Evolutionary conservation across 1,139 yeast genomes (phyloP).

Genomic region (Hyphopichia burtonii): DNA sequence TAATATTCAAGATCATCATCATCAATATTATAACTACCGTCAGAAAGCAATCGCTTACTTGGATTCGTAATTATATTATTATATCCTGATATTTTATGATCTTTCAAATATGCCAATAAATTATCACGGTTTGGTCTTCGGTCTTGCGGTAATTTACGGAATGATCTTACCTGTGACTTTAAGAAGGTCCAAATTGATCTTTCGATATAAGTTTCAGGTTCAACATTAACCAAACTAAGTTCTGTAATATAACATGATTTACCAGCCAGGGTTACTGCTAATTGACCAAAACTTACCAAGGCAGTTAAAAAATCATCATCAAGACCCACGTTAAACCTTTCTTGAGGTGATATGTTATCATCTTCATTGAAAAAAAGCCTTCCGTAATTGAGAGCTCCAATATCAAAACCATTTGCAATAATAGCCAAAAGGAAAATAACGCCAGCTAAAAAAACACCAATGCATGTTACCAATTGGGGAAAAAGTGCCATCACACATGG

Average conservation of each 20-base stretch:
- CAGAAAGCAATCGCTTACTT: conserved; percentile 23
- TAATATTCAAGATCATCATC: neutral
- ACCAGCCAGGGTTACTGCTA: conserved; percentile 67
- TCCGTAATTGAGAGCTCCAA: conserved; percentile 48
- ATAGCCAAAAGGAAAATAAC: conserved; percentile 55
- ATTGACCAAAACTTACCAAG: conserved; percentile 56
- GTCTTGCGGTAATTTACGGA: neutral
- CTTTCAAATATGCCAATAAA: conserved; percentile 15
- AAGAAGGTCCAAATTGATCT: conserved; percentile 23
- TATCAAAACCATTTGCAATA: conserved; percentile 54
- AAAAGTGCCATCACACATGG: conserved; percentile 55
- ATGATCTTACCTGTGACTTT: conserved; percentile 1
- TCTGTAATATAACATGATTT: conserved; percentile 65
- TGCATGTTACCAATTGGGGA: conserved; percentile 59
- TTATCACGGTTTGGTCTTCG: conserved; percentile 2
- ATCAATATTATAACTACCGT: conserved; percentile 12
- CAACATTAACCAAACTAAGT: conserved; percentile 47
- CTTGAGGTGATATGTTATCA: conserved; percentile 22
- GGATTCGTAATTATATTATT: conserved; percentile 33
- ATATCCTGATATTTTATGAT: conserved; percentile 27
- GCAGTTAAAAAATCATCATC: conserved; percentile 69
- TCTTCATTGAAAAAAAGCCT: conserved; percentile 42
- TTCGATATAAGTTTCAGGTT: conserved; percentile 63
- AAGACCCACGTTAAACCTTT: conserved; percentile 30
- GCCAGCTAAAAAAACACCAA: conserved; percentile 49